A percentile compares a stretch with the other conserved stretches of the same genome.
Evolutionary conservation across 192 early-diverging fungal genomes (phyloP).

Genomic region (Mortierella claussenii): DNA sequence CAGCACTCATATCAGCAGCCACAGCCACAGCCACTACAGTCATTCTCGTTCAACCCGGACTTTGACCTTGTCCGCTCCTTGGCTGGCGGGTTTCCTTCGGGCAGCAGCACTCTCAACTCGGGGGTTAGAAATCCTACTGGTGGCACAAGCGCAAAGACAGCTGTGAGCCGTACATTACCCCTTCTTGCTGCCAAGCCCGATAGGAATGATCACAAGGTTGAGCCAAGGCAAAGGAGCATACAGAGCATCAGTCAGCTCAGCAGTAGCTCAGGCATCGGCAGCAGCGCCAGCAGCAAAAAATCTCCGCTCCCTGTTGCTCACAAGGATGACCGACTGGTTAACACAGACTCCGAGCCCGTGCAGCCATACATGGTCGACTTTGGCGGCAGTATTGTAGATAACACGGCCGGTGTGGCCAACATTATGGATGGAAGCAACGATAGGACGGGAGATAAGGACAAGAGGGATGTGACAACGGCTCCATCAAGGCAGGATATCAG

Average conservation of each 20-base stretch:
- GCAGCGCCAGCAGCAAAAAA: background rate
- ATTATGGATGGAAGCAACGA: too few relatives aligned
- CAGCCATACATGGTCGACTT: constrained; percentile 24
- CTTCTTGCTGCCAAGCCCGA: constrained; percentile 5
- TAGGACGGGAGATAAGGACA: background rate
- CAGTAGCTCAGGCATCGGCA: constrained; percentile 1
- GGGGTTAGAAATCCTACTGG: constrained; percentile 3
- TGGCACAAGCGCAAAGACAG: constrained; percentile 21
- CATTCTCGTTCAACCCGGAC: constrained; percentile 20
- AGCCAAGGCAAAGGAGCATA: constrained; percentile 11
- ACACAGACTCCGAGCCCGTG: background rate
- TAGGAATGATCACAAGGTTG: constrained; percentile 13
- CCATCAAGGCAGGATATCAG: background rate
- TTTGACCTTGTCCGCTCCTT: constrained; percentile 19
- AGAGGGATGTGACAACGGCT: background rate
- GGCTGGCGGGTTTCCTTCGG: too few relatives aligned
- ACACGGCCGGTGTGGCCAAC: too few relatives aligned
- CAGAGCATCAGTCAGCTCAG: background rate
- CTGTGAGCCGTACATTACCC: constrained; percentile 8
- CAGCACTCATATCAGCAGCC: background rate
- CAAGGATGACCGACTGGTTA: background rate
- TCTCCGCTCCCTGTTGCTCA: background rate
- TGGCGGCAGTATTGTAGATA: background rate
- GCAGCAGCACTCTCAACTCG: background rate
- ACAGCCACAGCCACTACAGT: background rate